A percentile compares a stretch with the other conserved stretches of the same genome.
These are phyloP conservation scores for Telopea speciosissima DNA, from an alignment of 177 flowering plant species.

Conservation along the genomic window DNA sequence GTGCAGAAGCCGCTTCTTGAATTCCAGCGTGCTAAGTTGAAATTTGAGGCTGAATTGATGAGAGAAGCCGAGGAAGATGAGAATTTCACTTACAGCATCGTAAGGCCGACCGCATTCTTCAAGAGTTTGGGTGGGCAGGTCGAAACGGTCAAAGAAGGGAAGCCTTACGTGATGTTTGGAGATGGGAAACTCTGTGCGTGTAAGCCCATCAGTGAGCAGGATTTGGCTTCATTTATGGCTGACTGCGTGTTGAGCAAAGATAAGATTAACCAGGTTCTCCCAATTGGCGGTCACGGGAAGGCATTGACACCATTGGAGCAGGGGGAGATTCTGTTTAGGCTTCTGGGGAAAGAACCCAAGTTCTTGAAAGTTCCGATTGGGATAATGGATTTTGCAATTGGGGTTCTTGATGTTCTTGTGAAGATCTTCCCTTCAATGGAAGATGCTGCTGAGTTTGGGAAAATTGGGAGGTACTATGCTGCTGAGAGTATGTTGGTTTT, in stretches of 20 bases:
- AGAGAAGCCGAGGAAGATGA: slow-evolving; percentile 39
- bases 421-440: slow-evolving; percentile 71
- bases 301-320: slow-evolving; percentile 90
- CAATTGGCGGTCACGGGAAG: slow-evolving; percentile 58
- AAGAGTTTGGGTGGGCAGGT: slow-evolving; percentile 95
- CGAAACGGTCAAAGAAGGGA: slow-evolving; percentile 86
- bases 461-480: slow-evolving; percentile 91
- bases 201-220: slow-evolving; percentile 89
- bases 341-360: slow-evolving; percentile 72
- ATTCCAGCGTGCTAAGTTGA: slow-evolving; percentile 88
- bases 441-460: slow-evolving; percentile 90
- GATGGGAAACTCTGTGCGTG: slow-evolving; percentile 90
- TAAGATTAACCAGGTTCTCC: slow-evolving; percentile 61
- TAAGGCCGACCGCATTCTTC: slow-evolving; percentile 94
- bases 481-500: slow-evolving; percentile 89
- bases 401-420: slow-evolving; percentile 69
- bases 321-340: slow-evolving; percentile 75
- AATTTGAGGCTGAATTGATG: slow-evolving; percentile 72
- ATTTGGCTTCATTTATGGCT: slow-evolving; percentile 76
- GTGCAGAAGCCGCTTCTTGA: slow-evolving; percentile 91
- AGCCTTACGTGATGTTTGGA: slow-evolving; percentile 97
- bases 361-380: slow-evolving; percentile 86
- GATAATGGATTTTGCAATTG: slow-evolving; percentile 86
- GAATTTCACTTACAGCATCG: slow-evolving; percentile 73
- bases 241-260: slow-evolving; percentile 73